A percentile compares a stretch with the other conserved stretches of the same genome.
Evolutionary conservation across 768 basidiomycete genomes (phyloP).

Genomic region (Ramaria sp.): DNA sequence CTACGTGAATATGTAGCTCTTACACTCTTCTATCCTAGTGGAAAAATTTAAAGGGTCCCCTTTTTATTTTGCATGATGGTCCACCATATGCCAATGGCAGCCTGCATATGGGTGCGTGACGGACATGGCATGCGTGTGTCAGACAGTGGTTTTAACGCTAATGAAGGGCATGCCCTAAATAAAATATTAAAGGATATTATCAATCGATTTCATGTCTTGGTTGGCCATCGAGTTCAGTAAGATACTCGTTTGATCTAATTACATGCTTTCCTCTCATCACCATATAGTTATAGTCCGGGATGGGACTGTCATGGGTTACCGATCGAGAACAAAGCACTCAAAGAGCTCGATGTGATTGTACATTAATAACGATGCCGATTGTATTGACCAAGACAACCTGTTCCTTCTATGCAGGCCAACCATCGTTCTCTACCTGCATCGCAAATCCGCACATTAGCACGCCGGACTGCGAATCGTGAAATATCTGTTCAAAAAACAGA

Average conservation of each 20-base stretch:
- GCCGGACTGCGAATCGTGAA: slow-evolving; percentile 60
- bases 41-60: slow-evolving; percentile 50
- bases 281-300: slow-evolving; percentile 78
- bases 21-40: slow-evolving; percentile 30
- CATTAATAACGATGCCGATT: neutral
- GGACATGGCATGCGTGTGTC: too few species aligned
- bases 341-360: slow-evolving; percentile 52
- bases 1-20: neutral
- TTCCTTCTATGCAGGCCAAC: slow-evolving; percentile 33
- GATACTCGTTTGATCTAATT: slow-evolving; percentile 19
- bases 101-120: slow-evolving; percentile 75
- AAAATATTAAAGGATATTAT: slow-evolving; percentile 96
- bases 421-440: slow-evolving; percentile 43
- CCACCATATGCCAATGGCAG: slow-evolving; percentile 97
- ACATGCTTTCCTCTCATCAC: neutral
- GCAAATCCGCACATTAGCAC: slow-evolving; percentile 60
- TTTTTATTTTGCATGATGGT: slow-evolving; percentile 89
- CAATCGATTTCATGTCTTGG: slow-evolving; percentile 74
- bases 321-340: slow-evolving; percentile 88
- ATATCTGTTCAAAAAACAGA: slow-evolving; percentile 68
- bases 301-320: slow-evolving; percentile 99
- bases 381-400: neutral
- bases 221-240: slow-evolving; percentile 74
- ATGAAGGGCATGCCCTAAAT: slow-evolving; percentile 85
- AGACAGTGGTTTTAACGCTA: neutral